phyloP scores from a whole-genome alignment of 140 eudicot genomes.

The Artemisia princeps region DNA sequence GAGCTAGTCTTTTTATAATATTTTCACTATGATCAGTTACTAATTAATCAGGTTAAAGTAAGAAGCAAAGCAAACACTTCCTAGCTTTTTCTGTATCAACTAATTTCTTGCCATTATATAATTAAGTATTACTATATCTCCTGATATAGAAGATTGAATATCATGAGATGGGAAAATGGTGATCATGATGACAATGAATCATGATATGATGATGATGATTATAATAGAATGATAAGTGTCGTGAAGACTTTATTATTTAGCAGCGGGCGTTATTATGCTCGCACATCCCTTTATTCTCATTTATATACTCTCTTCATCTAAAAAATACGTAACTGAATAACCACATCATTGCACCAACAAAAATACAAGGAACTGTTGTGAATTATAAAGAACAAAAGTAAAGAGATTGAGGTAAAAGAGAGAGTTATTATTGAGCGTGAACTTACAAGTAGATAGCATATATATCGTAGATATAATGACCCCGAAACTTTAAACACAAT shows the following conservation, averaged over 20 bases:
- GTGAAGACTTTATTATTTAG: not conserved
- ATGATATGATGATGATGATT: constrained; percentile 14
- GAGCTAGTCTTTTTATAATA: constrained; percentile 10
- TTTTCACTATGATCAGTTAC: constrained; percentile 8
- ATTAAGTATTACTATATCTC: constrained; percentile 7
- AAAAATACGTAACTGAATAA: not conserved
- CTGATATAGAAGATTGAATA: constrained; percentile 20
- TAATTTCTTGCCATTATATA: not conserved
- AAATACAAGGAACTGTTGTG: too few species aligned
- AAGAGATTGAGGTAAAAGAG: too few species aligned
- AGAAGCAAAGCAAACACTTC: constrained; percentile 9
- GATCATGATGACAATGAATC: constrained; percentile 22
- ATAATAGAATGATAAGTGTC: constrained; percentile 17
- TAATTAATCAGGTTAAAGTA: constrained; percentile 13
- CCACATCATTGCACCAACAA: too few species aligned
- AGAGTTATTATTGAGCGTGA: too few species aligned
- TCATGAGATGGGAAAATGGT: constrained; percentile 25
- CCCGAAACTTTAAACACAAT: too few species aligned
- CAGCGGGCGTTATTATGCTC: not conserved
- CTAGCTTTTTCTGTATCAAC: constrained; percentile 9
- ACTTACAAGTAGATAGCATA: too few species aligned
- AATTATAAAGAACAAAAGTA: too few species aligned
- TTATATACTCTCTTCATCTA: not conserved
- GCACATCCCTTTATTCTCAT: too few species aligned
- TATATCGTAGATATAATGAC: too few species aligned